These are phyloP conservation scores for Zizania palustris DNA, from an alignment of 202 grass and related monocot species.

Conservation along the genomic window DNA sequence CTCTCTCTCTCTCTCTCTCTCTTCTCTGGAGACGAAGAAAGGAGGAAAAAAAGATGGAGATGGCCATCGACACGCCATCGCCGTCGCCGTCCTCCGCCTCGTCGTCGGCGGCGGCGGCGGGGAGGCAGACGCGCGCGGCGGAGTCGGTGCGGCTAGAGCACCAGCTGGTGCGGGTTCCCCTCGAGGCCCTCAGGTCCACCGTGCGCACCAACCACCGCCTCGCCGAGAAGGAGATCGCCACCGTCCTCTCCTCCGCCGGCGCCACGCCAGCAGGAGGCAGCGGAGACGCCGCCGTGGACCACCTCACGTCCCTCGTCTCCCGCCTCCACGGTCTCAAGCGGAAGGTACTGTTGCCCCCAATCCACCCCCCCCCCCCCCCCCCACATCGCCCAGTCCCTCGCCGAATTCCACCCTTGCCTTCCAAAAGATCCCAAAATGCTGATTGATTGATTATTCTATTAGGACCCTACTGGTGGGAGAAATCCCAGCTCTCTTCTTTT, in stretches of 20 bases:
- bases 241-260: slow-evolving; percentile 60
- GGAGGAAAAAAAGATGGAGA: slow-evolving; percentile 59
- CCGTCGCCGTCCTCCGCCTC: slow-evolving; percentile 30
- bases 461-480: slow-evolving; percentile 3
- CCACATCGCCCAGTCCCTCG: neutral
- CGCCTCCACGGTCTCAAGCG: slow-evolving; percentile 97
- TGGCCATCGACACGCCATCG: slow-evolving; percentile 79
- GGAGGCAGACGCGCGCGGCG: slow-evolving; percentile 58
- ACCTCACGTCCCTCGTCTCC: slow-evolving; percentile 84
- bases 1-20: neutral
- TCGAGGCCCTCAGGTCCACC: slow-evolving; percentile 83
- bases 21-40: slow-evolving; percentile 7
- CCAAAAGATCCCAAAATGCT: slow-evolving; percentile 14
- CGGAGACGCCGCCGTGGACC: slow-evolving; percentile 48
- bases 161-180: slow-evolving; percentile 82
- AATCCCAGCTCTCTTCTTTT: slow-evolving; percentile 29
- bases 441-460: neutral
- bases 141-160: slow-evolving; percentile 85
- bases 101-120: slow-evolving; percentile 29
- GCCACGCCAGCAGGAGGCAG: neutral
- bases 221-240: slow-evolving; percentile 87
- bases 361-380: neutral
- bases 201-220: slow-evolving; percentile 64
- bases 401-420: slow-evolving; percentile 6
- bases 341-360: slow-evolving; percentile 46